Evolutionary conservation across 2,329 filamentous ascomycete genomes (phyloP).

Genomic region (Diaporthe sp.): DNA sequence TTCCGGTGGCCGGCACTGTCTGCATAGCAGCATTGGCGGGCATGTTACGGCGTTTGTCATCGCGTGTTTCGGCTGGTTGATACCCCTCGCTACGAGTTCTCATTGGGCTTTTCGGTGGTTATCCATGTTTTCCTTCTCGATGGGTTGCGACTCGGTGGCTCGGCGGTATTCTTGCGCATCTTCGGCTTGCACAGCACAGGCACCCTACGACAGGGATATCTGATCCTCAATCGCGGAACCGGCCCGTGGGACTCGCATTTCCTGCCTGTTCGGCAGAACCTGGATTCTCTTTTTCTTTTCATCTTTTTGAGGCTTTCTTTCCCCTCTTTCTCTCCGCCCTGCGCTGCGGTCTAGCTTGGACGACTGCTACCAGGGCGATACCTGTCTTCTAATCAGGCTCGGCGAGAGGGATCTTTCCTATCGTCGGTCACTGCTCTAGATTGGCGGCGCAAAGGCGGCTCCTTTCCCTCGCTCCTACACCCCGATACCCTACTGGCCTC

Average conservation of each 20-base stretch:
- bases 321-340: not conserved
- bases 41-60: not conserved
- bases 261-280: not conserved
- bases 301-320: not conserved
- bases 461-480: too few relatives aligned
- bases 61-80: not conserved
- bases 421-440: too few relatives aligned
- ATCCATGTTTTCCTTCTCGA: not conserved
- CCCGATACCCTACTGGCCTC: not conserved
- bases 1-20: not conserved
- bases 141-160: not conserved
- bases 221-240: not conserved
- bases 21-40: not conserved
- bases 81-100: not conserved
- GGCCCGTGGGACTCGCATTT: not conserved
- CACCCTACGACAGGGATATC: rapidly evolving
- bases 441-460: too few relatives aligned
- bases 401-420: too few relatives aligned
- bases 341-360: slow-evolving; percentile 22
- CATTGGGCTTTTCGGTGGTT: not conserved
- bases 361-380: not conserved
- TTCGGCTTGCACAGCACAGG: not conserved
- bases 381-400: too few relatives aligned
- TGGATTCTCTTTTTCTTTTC: not conserved
- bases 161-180: not conserved